Percentiles rank a stretch among this genome's conserved stretches.
Evolutionary conservation across 208 protist species (phyloP).

Genomic region (Acanthamoeba triangularis): DNA sequence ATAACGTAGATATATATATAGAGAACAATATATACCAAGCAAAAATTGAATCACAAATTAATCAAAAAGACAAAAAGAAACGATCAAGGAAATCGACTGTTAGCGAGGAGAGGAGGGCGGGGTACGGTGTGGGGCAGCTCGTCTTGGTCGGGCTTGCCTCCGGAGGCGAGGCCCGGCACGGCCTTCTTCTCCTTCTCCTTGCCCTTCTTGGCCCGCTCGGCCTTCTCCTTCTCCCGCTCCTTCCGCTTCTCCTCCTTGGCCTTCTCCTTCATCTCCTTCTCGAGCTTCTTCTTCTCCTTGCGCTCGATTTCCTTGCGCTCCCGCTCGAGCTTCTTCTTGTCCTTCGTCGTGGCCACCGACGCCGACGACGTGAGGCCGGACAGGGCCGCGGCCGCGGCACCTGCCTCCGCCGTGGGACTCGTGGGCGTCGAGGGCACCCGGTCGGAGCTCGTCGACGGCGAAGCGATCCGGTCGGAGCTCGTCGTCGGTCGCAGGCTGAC

Average conservation of each 20-base stretch:
- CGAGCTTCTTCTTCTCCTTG: slow-evolving; percentile 25
- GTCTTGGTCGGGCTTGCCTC: neutral
- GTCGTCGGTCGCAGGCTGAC: neutral
- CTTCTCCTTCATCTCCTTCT: slow-evolving; percentile 40
- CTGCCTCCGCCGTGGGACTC: neutral
- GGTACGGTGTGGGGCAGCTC: neutral
- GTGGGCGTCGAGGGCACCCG: neutral
- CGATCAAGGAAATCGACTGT: neutral
- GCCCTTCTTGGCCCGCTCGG: slow-evolving; percentile 6
- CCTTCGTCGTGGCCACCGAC: neutral
- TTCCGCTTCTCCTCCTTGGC: slow-evolving; percentile 38
- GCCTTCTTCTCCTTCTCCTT: slow-evolving; percentile 28
- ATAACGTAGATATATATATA: neutral
- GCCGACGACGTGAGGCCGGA: neutral
- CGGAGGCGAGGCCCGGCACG: neutral
- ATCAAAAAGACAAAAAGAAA: neutral
- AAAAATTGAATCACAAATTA: neutral
- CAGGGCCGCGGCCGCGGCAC: neutral
- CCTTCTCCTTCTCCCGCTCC: neutral
- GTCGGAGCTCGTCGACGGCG: neutral
- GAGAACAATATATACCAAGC: neutral
- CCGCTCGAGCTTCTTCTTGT: slow-evolving; percentile 37
- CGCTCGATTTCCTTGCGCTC: slow-evolving; percentile 36
- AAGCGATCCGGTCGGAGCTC: neutral
- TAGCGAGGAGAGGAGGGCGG: too few relatives aligned